phyloP scores from a whole-genome alignment of 2,329 filamentous ascomycete genomes.

The Pseudogymnoascus sp. region DNA sequence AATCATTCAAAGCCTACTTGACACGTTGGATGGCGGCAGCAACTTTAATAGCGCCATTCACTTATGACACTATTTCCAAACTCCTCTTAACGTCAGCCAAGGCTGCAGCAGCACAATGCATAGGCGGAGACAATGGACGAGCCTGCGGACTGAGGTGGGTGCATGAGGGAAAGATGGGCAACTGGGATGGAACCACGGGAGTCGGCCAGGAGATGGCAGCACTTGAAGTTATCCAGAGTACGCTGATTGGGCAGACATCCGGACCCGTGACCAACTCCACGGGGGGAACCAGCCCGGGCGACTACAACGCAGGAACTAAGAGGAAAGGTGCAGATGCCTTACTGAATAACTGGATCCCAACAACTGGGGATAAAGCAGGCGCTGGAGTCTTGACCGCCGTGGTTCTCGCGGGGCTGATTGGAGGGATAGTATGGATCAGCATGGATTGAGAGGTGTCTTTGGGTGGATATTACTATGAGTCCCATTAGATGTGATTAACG shows the following conservation, averaged over 20 bases:
- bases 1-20: slow-evolving; percentile 58
- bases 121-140: slow-evolving; percentile 37
- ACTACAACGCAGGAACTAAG: slow-evolving; percentile 24
- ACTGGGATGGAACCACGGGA: slow-evolving; percentile 37
- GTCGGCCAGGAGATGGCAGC: slow-evolving; percentile 51
- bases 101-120: slow-evolving; percentile 47
- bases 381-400: slow-evolving; percentile 35
- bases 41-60: slow-evolving; percentile 49
- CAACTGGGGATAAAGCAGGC: slow-evolving; percentile 31
- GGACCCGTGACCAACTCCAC: slow-evolving; percentile 38
- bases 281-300: slow-evolving; percentile 42
- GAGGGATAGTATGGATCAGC: slow-evolving; percentile 32
- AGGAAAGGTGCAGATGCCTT: not conserved
- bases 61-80: slow-evolving; percentile 39
- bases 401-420: slow-evolving; percentile 23
- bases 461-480: not conserved
- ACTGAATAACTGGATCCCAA: not conserved
- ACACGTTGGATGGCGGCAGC: slow-evolving; percentile 50
- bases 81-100: slow-evolving; percentile 42
- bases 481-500: not conserved
- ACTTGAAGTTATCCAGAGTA: slow-evolving; percentile 40
- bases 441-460: slow-evolving; percentile 14
- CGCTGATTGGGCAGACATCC: slow-evolving; percentile 27
- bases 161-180: slow-evolving; percentile 24
- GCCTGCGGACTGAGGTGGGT: slow-evolving; percentile 39